These are phyloP conservation scores for Mucor plumbeus DNA, from an alignment of 371 early-diverging fungal genomes.

Conservation along the genomic window DNA sequence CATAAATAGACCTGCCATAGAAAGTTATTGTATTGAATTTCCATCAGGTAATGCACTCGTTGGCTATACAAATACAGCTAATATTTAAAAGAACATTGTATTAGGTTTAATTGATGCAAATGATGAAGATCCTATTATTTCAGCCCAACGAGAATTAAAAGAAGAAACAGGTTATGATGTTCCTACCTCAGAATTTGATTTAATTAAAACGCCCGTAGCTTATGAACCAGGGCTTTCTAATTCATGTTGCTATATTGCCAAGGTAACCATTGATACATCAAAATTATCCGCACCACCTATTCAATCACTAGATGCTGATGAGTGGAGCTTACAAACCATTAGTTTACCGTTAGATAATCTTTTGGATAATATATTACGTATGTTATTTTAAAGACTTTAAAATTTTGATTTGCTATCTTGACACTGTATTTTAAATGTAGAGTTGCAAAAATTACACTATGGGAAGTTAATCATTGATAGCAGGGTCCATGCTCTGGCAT, in stretches of 20 bases:
- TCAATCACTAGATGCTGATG: conserved; percentile 53
- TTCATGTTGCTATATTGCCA: conserved; percentile 56
- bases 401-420: too few relatives aligned
- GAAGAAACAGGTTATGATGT: conserved; percentile 66
- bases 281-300: conserved; percentile 14
- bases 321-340: conserved; percentile 60
- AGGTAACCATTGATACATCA: conserved; percentile 33
- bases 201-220: conserved; percentile 36
- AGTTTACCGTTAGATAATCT: conserved; percentile 48
- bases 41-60: conserved; percentile 54
- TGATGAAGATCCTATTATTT: conserved; percentile 44
- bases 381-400: not conserved
- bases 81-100: not conserved
- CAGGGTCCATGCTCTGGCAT: conserved; percentile 29
- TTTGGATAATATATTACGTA: conserved; percentile 33
- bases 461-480: conserved; percentile 27
- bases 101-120: conserved; percentile 58
- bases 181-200: conserved; percentile 5
- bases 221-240: conserved; percentile 69
- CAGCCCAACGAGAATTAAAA: conserved; percentile 62
- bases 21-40: conserved; percentile 62
- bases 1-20: conserved; percentile 56
- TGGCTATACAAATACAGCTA: too few relatives aligned
- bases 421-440: not conserved
- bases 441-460: conserved; percentile 13